These are phyloP conservation scores for Corymbia citriodora DNA, from an alignment of 441 rosid genomes.

Conservation along the genomic window DNA sequence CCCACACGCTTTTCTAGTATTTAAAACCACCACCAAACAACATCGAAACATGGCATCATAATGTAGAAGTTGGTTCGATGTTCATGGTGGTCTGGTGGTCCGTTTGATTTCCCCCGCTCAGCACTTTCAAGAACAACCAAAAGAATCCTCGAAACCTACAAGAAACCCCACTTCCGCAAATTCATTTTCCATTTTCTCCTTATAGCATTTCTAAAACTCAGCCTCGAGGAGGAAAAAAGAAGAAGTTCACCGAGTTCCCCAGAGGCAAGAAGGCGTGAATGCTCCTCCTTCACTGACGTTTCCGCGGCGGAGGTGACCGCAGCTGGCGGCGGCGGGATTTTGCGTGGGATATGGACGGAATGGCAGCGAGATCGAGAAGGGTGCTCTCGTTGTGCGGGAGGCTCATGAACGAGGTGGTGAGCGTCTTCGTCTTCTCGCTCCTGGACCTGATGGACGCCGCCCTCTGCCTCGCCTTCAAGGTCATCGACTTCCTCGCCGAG, in stretches of 20 bases:
- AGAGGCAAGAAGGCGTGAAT: background rate
- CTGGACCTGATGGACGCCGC: conserved; percentile 69
- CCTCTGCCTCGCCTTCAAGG: conserved; percentile 62
- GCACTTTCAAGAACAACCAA: background rate
- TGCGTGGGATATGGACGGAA: background rate
- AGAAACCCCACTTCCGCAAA: background rate
- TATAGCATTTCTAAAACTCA: background rate
- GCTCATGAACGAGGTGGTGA: conserved; percentile 43
- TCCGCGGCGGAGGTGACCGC: background rate
- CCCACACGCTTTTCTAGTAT: background rate
- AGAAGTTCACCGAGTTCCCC: background rate
- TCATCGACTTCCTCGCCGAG: conserved; percentile 63
- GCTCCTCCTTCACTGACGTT: background rate
- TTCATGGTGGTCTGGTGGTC: background rate
- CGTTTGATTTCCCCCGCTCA: background rate
- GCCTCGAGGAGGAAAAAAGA: background rate
- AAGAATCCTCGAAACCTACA: background rate
- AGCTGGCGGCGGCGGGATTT: background rate
- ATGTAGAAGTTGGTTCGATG: background rate
- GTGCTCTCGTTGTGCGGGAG: conserved; percentile 34
- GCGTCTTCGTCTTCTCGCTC: conserved; percentile 74
- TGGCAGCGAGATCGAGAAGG: conserved; percentile 17
- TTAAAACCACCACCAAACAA: background rate
- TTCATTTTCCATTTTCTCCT: background rate
- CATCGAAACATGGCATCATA: background rate